Percentiles rank a stretch among this genome's conserved stretches.
phyloP scores from a whole-genome alignment of 2,329 filamentous ascomycete species.

The Pseudohalonectria lignicola region DNA sequence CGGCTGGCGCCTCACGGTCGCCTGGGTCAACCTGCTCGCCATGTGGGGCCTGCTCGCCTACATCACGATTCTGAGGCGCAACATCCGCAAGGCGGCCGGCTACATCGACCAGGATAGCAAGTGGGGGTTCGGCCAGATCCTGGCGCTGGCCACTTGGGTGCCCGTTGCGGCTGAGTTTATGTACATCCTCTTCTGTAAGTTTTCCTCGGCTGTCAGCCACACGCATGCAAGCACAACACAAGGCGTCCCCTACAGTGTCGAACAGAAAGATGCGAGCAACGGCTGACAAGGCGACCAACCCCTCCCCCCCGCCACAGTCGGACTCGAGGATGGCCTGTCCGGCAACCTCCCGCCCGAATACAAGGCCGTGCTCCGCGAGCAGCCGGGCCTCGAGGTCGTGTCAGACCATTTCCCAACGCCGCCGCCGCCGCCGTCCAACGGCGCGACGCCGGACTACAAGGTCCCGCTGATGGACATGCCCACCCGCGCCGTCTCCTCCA shows the following conservation, averaged over 20 bases:
- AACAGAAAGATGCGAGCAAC: too few relatives aligned
- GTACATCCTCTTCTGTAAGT: constrained; percentile 6
- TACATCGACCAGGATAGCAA: constrained; percentile 3
- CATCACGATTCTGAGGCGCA: constrained; percentile 4
- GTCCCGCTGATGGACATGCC: too few relatives aligned
- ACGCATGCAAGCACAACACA: too few relatives aligned
- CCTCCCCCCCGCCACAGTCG: neutral
- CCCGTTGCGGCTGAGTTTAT: constrained; percentile 5
- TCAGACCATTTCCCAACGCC: too few relatives aligned
- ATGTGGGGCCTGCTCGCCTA: constrained; percentile 7
- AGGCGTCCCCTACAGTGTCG: too few relatives aligned
- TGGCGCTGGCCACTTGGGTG: constrained; percentile 7
- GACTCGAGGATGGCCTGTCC: constrained; percentile 4
- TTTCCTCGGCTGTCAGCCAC: too few relatives aligned
- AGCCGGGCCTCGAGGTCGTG: neutral
- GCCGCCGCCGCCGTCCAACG: too few relatives aligned
- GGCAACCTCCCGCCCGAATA: constrained; percentile 1
- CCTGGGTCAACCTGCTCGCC: constrained; percentile 4
- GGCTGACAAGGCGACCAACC: neutral
- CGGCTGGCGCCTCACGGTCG: constrained; percentile 4
- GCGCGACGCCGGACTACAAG: too few relatives aligned
- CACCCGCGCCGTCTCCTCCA: too few relatives aligned
- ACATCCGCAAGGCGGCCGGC: constrained; percentile 6
- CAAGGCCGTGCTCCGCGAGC: neutral
- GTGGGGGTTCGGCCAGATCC: constrained; percentile 8